phyloP scores from a whole-genome alignment of 306 rosid genomes.

The Inga laurina region DNA sequence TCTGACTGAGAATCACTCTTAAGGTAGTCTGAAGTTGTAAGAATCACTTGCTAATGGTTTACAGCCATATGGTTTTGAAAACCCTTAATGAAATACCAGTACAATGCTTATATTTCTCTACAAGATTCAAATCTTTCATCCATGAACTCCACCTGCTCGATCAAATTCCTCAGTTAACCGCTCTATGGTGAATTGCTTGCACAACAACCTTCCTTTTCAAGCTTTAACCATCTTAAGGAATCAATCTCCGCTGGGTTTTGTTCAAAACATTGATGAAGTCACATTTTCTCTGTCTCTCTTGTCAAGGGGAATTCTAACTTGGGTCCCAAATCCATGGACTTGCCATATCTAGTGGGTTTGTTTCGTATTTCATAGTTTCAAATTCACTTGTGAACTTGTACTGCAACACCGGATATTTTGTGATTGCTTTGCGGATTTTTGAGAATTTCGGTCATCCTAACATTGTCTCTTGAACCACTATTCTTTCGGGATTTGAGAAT shows the following conservation, averaged over 20 bases:
- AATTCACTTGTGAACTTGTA: conserved; percentile 87
- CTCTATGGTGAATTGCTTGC: conserved; percentile 49
- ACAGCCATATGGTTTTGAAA: conserved; percentile 46
- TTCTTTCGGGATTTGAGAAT: conserved; percentile 68
- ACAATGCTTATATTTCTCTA: conserved; percentile 8
- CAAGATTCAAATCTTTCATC: conserved; percentile 31
- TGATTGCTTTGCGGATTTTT: conserved; percentile 52
- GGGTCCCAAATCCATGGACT: conserved; percentile 67
- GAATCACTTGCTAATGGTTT: conserved; percentile 42
- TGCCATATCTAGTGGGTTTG: conserved; percentile 51
- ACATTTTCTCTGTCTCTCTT: conserved; percentile 62
- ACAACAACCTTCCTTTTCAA: conserved; percentile 39
- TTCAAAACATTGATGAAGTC: conserved; percentile 45
- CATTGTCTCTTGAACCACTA: conserved; percentile 80
- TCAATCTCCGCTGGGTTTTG: conserved; percentile 39
- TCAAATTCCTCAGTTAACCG: conserved; percentile 50
- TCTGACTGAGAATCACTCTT: background rate
- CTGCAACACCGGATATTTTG: conserved; percentile 53
- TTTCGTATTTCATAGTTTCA: conserved; percentile 39
- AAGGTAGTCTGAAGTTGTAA: background rate
- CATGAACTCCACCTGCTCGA: conserved; percentile 57
- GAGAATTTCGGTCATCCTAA: conserved; percentile 54
- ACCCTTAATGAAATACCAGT: conserved; percentile 21
- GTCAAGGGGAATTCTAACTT: conserved; percentile 49
- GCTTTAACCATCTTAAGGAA: conserved; percentile 56